Evolutionary conservation across 331 rosid species (phyloP), one percentile per base, ranked within the genome.

Genomic region (Malus hybrid): DNA sequence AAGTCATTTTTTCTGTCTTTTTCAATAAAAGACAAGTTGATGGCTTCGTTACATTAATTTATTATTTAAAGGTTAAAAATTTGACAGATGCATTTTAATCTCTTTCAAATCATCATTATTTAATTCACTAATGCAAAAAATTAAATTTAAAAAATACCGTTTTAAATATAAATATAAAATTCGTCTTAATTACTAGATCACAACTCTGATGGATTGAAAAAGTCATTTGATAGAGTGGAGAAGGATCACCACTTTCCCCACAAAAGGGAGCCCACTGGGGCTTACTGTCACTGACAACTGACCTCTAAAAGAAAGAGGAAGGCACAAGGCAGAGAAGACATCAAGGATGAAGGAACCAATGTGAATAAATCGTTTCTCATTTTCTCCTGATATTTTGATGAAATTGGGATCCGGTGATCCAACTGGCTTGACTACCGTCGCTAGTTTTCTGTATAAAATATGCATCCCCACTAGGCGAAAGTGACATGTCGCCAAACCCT

Each of bases 401-500:
- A 64, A 57, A 52, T 76, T 68, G 80, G 68, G 74, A 67, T 76
- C 68, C 12, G 68, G 68, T 75, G 73, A 75, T 67, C 68, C 14
- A 28, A 5, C 58, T 24, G 10, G 76, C 70, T 77, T 57, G 71
- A 67, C 71, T 60, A 39, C 46, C 71, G 34, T 33, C 10, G 30
- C 58, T 16, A 9, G 39, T 32, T 61, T 22, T 61, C 7, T 15
- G 30, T 46, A 48, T 46, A 44, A 74, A 26, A 33, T n/a, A 61
- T 24, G n/a, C 65, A 42, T 30, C 53, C 26, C 26, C 18, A 14
- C 20, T 13, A 16, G 30, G 6, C 26, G 75, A 79, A 74, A 79
- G 71, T 50, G 83, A 79, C 79, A 11, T 74, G 83, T 68, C 60
- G 77, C 63, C 66, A 68, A 73, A 74, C 64, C 26, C 13, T 68